Percentiles rank a stretch among this genome's conserved stretches.
Evolutionary conservation across 2,329 filamentous ascomycete genomes (phyloP).

Genomic region (Colletotrichum lentis): DNA sequence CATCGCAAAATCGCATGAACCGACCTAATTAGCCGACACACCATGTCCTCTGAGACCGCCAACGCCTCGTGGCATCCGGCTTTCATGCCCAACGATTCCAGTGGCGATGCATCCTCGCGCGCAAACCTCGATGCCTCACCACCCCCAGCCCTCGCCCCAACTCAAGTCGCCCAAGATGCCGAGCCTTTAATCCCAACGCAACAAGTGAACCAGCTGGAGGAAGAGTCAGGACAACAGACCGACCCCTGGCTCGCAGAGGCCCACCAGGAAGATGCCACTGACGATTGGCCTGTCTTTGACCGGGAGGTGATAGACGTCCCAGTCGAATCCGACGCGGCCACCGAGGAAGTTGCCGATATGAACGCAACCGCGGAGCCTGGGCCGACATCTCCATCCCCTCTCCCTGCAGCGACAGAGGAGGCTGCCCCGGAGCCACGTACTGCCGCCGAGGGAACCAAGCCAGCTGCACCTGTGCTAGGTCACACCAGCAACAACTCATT

Average conservation of each 20-base stretch:
- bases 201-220: background rate
- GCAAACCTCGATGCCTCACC: conserved; percentile 11
- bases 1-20: conserved; percentile 25
- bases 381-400: background rate
- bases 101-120: conserved; percentile 36
- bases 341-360: background rate
- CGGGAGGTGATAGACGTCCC: background rate
- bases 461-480: conserved; percentile 32
- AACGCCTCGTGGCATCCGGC: conserved; percentile 54
- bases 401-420: background rate
- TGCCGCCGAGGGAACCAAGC: conserved; percentile 13
- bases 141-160: conserved; percentile 1
- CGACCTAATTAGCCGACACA: conserved; percentile 40
- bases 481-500: conserved; percentile 71
- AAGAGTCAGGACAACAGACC: background rate
- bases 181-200: conserved; percentile 5
- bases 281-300: conserved; percentile 42
- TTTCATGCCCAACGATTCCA: conserved; percentile 48
- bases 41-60: conserved; percentile 50
- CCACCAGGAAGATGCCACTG: conserved; percentile 34
- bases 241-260: conserved; percentile 19
- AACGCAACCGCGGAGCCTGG: background rate
- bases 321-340: background rate
- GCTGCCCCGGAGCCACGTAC: background rate
- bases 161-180: conserved; percentile 4